A percentile compares a stretch with the other conserved stretches of the same genome.
Evolutionary conservation across 306 rosid genomes (phyloP).

Genomic region (Malus fusca): DNA sequence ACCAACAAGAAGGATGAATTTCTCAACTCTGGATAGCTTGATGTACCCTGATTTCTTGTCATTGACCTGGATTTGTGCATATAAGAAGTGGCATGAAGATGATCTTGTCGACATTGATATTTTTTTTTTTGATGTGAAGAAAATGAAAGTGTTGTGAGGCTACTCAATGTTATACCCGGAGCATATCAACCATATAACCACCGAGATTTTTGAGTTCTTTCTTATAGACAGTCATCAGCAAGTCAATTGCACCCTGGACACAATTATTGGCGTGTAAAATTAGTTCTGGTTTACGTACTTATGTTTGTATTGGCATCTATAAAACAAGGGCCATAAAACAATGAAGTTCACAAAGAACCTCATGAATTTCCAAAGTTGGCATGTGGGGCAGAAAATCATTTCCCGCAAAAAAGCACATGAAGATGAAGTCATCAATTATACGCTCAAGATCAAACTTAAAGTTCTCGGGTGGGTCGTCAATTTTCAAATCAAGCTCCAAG

Average conservation of each 20-base stretch:
- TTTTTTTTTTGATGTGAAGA: background rate
- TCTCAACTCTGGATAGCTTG: slow-evolving; percentile 48
- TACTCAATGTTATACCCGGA: slow-evolving; percentile 21
- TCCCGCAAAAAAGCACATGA: slow-evolving; percentile 49
- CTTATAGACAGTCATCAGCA: slow-evolving; percentile 40
- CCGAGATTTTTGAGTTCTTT: slow-evolving; percentile 38
- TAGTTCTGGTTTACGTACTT: background rate
- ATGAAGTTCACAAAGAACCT: slow-evolving; percentile 22
- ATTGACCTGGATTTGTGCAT: slow-evolving; percentile 17
- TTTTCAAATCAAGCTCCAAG: slow-evolving; percentile 42
- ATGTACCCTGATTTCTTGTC: slow-evolving; percentile 25
- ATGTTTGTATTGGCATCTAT: background rate
- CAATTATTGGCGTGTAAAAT: background rate
- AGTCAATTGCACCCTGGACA: slow-evolving; percentile 37
- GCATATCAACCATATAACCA: slow-evolving; percentile 47
- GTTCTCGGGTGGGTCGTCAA: slow-evolving; percentile 30
- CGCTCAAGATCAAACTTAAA: slow-evolving; percentile 33
- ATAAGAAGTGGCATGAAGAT: background rate
- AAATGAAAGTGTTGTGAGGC: background rate
- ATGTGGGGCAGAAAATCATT: slow-evolving; percentile 60
- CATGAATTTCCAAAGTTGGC: slow-evolving; percentile 42
- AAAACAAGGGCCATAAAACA: background rate
- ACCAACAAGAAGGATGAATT: slow-evolving; percentile 40
- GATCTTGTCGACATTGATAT: background rate
- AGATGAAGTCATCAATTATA: slow-evolving; percentile 51